Conservation (phyloP, 2,329 filamentous ascomycete species). For the Fusarium coicis region DNA sequence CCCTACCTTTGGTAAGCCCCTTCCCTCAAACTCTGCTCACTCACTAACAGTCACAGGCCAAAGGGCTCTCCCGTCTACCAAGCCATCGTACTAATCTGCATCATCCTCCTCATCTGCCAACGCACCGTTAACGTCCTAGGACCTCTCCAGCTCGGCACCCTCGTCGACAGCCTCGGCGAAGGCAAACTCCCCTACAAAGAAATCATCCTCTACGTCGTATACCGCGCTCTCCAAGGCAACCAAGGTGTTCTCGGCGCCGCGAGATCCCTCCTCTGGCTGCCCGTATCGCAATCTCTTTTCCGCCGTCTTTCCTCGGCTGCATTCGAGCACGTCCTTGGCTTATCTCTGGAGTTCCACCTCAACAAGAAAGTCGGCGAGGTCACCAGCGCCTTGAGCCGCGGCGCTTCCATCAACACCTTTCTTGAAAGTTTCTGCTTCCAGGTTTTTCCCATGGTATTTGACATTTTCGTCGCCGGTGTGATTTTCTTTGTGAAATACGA, state of each 20-base stretch:
- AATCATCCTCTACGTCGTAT: conserved; percentile 57
- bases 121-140: conserved; percentile 57
- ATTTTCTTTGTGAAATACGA: conserved; percentile 59
- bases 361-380: conserved; percentile 64
- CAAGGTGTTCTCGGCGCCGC: conserved; percentile 56
- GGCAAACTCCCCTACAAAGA: conserved; percentile 56
- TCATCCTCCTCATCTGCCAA: conserved; percentile 55
- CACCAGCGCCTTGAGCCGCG: conserved; percentile 60
- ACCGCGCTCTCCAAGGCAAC: conserved; percentile 57
- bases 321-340: conserved; percentile 58
- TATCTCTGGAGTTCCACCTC: conserved; percentile 62
- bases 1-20: conserved; percentile 55
- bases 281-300: conserved; percentile 57
- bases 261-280: conserved; percentile 59
- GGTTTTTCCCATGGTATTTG: conserved; percentile 61
- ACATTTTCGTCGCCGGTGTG: conserved; percentile 60
- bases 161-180: conserved; percentile 54
- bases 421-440: conserved; percentile 61
- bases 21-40: neutral
- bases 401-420: conserved; percentile 60
- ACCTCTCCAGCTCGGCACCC: conserved; percentile 54
- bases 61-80: conserved; percentile 55
- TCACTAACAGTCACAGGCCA: conserved; percentile 49
- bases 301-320: conserved; percentile 56
- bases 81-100: conserved; percentile 53